Evolutionary conservation across 2,329 filamentous ascomycete species (phyloP).

Genomic region (Beauveria rudraprayagi): DNA sequence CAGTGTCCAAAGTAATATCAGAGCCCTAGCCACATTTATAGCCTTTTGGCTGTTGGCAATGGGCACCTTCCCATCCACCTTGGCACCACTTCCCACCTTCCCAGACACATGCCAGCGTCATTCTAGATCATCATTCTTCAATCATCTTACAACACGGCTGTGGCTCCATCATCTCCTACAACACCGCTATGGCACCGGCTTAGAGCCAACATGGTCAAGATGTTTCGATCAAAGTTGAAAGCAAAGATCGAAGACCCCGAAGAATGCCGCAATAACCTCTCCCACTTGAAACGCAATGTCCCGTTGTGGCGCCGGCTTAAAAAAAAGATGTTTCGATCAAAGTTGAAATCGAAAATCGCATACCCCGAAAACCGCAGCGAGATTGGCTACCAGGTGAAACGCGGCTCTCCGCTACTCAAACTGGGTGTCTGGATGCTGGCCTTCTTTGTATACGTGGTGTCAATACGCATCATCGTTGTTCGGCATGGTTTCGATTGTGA

Average conservation of each 20-base stretch:
- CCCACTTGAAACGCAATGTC: not conserved
- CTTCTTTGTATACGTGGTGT: not conserved
- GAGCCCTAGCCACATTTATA: not conserved
- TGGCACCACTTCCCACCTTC: too few species aligned
- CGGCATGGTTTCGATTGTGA: not conserved
- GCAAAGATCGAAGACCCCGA: too few species aligned
- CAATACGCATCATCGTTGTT: not conserved
- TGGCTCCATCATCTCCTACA: too few species aligned
- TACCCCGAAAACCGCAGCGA: slow-evolving; percentile 13
- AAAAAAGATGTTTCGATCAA: slow-evolving; percentile 13
- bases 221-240: too few species aligned
- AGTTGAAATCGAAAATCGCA: slow-evolving; percentile 16
- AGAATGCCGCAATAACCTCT: too few species aligned
- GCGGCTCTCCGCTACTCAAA: not conserved
- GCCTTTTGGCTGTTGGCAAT: too few species aligned
- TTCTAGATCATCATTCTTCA: too few species aligned
- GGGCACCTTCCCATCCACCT: too few species aligned
- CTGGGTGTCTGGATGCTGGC: not conserved
- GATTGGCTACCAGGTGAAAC: slow-evolving; percentile 15
- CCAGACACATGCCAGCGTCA: not conserved
- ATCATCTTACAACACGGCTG: too few species aligned
- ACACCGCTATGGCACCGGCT: too few species aligned
- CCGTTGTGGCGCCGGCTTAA: not conserved
- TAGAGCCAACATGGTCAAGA: too few species aligned
- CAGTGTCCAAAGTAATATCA: too few species aligned